Evolutionary conservation across 257 asterid genomes (phyloP).

Genomic region (Ophiorrhiza pumila): DNA sequence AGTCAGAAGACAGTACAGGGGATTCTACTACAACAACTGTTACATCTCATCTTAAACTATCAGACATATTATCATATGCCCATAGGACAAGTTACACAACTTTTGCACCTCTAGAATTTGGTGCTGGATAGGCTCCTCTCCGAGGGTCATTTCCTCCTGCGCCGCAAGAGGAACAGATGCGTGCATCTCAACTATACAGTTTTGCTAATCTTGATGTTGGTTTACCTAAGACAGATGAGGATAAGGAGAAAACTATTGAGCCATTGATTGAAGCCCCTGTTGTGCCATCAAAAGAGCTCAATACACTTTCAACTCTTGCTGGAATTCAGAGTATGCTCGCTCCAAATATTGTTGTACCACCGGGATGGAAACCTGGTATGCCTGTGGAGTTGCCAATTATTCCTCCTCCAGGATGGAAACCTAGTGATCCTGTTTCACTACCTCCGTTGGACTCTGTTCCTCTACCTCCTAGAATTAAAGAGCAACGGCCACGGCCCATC

Average conservation of each 20-base stretch:
- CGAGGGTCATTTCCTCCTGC: conserved; percentile 92
- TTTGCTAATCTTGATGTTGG: too few species aligned
- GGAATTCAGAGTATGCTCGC: conserved; percentile 51
- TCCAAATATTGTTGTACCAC: conserved; percentile 62
- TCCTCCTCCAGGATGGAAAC: conserved; percentile 94
- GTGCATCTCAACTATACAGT: conserved; percentile 67
- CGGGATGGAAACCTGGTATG: conserved; percentile 95
- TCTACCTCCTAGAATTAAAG: conserved; percentile 52
- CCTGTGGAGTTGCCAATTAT: conserved; percentile 69
- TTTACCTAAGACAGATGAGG: conserved; percentile 58
- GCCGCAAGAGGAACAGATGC: conserved; percentile 95
- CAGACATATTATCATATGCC: too few species aligned
- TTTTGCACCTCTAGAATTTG: conserved; percentile 88
- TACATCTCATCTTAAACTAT: too few species aligned
- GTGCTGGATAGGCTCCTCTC: conserved; percentile 73
- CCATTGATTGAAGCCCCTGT: conserved; percentile 47
- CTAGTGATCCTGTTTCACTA: conserved; percentile 70
- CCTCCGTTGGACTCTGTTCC: conserved; percentile 65
- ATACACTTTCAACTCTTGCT: conserved; percentile 33
- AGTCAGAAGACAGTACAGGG: too few species aligned
- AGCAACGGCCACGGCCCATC: conserved; percentile 39
- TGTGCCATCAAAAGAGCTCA: conserved; percentile 27
- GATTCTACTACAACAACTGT: too few species aligned
- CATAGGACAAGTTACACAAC: conserved; percentile 84
- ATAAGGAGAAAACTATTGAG: conserved; percentile 50